Conservation (phyloP, 139 green algal species). For the Micractinium sp. region DNA sequence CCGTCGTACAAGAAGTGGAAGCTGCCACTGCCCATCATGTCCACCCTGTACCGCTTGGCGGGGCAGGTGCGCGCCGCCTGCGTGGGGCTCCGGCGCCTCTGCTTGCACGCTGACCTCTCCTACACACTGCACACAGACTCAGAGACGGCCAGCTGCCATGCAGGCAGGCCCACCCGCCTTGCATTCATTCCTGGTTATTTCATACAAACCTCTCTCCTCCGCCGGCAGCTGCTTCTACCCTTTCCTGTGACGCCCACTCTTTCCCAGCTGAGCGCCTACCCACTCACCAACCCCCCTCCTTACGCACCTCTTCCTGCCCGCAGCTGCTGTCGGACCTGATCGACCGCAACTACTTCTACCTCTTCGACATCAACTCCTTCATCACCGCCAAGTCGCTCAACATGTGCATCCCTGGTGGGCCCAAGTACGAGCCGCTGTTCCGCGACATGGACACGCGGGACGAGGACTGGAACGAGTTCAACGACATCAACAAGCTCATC, state of each 20-base stretch:
- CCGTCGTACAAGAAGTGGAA: conserved; percentile 94
- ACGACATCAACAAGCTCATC: conserved; percentile 99
- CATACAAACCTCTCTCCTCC: too few relatives aligned
- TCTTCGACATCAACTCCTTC: conserved; percentile 93
- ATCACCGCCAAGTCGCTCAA: conserved; percentile 94
- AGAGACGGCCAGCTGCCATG: not conserved
- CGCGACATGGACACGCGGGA: conserved; percentile 86
- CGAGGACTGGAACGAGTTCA: conserved; percentile 99
- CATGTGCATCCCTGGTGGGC: conserved; percentile 98
- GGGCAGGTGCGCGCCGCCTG: conserved; percentile 73
- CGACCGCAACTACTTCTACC: conserved; percentile 99
- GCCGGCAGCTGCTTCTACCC: too few relatives aligned
- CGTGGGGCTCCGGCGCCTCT: not conserved
- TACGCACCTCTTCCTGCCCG: not conserved
- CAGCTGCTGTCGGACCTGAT: conserved; percentile 97
- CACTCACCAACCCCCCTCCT: not conserved
- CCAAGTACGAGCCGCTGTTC: conserved; percentile 99
- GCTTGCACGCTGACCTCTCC: too few relatives aligned
- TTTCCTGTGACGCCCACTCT: not conserved
- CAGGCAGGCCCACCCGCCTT: not conserved
- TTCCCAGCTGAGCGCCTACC: not conserved
- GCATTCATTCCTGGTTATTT: not conserved
- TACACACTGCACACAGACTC: not conserved
- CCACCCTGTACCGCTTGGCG: conserved; percentile 92
- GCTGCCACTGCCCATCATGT: conserved; percentile 96